Evolutionary conservation across 2,329 filamentous ascomycete species (phyloP).

Genomic region (Ilyonectria sp.): DNA sequence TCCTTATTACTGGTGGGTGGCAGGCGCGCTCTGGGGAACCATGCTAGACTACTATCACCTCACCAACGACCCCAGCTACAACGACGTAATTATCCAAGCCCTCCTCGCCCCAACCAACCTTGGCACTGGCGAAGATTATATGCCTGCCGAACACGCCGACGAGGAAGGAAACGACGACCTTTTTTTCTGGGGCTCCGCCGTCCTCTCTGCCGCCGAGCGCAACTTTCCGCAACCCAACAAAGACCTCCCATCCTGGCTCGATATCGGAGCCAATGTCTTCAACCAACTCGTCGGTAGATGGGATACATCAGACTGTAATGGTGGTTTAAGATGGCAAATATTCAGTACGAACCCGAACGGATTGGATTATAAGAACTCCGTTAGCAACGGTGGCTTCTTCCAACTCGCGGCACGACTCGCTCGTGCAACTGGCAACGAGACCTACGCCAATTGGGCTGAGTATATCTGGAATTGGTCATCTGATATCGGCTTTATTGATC

Average conservation of each 20-base stretch:
- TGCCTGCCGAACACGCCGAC: conserved; percentile 68
- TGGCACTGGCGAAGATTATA: conserved; percentile 72
- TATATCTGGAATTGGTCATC: conserved; percentile 78
- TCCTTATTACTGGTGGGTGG: conserved; percentile 80
- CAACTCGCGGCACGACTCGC: conserved; percentile 84
- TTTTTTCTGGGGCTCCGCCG: conserved; percentile 80
- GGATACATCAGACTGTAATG: conserved; percentile 77
- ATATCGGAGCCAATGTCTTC: conserved; percentile 80
- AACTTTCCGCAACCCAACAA: conserved; percentile 75
- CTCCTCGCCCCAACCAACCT: conserved; percentile 69
- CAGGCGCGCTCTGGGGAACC: conserved; percentile 76
- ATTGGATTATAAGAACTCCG: conserved; percentile 86
- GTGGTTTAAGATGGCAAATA: conserved; percentile 88
- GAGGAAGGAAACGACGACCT: conserved; percentile 83
- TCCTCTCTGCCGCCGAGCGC: conserved; percentile 78
- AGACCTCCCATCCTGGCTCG: conserved; percentile 73
- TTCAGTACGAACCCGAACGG: conserved; percentile 80
- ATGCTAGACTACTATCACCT: conserved; percentile 80
- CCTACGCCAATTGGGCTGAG: conserved; percentile 77
- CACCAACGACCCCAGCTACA: conserved; percentile 75
- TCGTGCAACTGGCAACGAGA: conserved; percentile 76
- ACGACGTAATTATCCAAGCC: conserved; percentile 71
- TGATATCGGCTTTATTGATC: conserved; percentile 70
- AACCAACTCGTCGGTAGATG: conserved; percentile 79
- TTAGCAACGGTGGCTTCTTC: conserved; percentile 88